phyloP scores from a whole-genome alignment of 306 rosid genomes.

The Lathyrus aphaca region DNA sequence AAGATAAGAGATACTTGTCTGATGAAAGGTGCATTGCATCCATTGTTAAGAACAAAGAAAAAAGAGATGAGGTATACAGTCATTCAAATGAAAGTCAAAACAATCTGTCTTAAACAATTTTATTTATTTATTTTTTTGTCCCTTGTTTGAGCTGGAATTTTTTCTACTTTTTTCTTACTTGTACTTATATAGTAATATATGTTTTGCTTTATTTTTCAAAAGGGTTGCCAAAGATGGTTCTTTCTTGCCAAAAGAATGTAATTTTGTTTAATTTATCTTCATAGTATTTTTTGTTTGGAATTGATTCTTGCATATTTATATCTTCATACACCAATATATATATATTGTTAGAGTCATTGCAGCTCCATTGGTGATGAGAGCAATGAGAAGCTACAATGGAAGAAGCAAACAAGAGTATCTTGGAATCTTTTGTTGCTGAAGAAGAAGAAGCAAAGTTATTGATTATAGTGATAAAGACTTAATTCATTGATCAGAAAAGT shows the following conservation, averaged over 20 bases:
- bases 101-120: conserved; percentile 31
- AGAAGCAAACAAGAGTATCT: too few relatives aligned
- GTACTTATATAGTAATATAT: conserved; percentile 38
- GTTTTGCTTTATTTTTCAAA: conserved; percentile 37
- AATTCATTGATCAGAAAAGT: too few relatives aligned
- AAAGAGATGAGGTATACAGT: conserved; percentile 45
- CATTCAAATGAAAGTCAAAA: conserved; percentile 54
- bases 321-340: too few relatives aligned
- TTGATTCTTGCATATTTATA: conserved; percentile 29
- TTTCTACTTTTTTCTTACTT: conserved; percentile 14
- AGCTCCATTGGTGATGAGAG: too few relatives aligned
- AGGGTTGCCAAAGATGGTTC: conserved; percentile 35
- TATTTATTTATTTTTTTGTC: not conserved
- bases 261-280: conserved; percentile 36
- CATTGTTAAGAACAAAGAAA: conserved; percentile 50
- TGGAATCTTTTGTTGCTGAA: too few relatives aligned
- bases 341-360: too few relatives aligned
- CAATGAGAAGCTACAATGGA: too few relatives aligned
- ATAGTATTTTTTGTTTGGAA: conserved; percentile 10
- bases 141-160: conserved; percentile 14
- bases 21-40: conserved; percentile 52
- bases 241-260: conserved; percentile 39
- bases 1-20: conserved; percentile 48
- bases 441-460: too few relatives aligned
- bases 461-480: too few relatives aligned